Evolutionary conservation across 768 basidiomycete species (phyloP).

Genomic region (Boletus pseudo-olivaceus): DNA sequence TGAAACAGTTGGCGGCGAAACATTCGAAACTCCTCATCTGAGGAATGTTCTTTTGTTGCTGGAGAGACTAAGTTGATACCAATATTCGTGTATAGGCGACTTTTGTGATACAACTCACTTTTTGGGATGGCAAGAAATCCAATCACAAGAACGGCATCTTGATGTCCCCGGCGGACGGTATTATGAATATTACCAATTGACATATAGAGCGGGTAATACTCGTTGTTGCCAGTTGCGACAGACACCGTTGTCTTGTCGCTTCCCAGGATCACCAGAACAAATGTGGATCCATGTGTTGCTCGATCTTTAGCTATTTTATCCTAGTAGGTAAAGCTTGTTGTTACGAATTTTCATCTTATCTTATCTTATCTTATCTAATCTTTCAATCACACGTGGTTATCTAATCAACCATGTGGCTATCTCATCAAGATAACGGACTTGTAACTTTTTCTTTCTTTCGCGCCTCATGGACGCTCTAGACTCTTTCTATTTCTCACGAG

Average conservation of each 20-base stretch:
- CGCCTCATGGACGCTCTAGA: too few relatives aligned
- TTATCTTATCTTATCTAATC: too few relatives aligned
- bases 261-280: background rate
- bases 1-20: conserved; percentile 34
- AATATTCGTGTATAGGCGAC: too few relatives aligned
- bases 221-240: background rate
- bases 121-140: background rate
- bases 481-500: too few relatives aligned
- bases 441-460: too few relatives aligned
- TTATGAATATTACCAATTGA: conserved; percentile 1
- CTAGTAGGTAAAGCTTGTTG: too few relatives aligned
- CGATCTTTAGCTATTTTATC: background rate
- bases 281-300: background rate
- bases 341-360: too few relatives aligned
- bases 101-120: background rate
- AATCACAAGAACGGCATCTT: background rate
- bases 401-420: too few relatives aligned
- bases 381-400: too few relatives aligned
- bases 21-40: conserved; percentile 15
- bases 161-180: background rate
- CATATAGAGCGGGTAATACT: conserved; percentile 3
- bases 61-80: too few relatives aligned
- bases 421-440: too few relatives aligned
- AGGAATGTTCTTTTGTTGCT: conserved; percentile 11
- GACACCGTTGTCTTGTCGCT: conserved; percentile 2